These are phyloP conservation scores for Trichophyton benhamiae DNA, from an alignment of 2,329 filamentous ascomycete genomes.

Conservation along the genomic window DNA sequence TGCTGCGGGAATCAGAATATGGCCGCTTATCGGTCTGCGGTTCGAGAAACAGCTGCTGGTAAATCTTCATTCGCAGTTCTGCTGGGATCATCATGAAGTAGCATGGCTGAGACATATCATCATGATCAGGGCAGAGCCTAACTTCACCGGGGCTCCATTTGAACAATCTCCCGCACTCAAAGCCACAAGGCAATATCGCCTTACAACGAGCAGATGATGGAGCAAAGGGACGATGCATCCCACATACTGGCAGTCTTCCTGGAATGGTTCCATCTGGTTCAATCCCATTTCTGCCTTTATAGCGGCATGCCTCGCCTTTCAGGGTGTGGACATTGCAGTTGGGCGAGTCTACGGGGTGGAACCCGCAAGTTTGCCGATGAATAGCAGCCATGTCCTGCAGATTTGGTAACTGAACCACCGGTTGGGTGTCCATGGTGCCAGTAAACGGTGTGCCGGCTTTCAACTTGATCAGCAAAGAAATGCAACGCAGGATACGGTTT, in stretches of 20 bases:
- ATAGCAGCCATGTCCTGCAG: too few relatives aligned
- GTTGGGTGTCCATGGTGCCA: background rate
- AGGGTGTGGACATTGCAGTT: background rate
- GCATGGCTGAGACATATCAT: background rate
- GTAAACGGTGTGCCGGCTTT: too few relatives aligned
- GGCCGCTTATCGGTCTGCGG: background rate
- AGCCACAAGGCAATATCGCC: background rate
- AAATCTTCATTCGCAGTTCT: background rate
- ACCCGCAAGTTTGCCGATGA: background rate
- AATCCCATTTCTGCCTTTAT: background rate
- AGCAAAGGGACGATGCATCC: background rate
- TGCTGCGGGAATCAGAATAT: background rate
- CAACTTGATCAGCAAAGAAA: background rate
- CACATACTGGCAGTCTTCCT: background rate
- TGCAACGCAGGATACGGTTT: background rate
- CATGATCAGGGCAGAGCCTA: background rate
- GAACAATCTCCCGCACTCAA: background rate
- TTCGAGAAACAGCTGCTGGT: background rate
- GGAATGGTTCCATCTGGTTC: background rate
- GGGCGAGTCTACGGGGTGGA: background rate
- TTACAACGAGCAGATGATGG: background rate
- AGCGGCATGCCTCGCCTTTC: background rate
- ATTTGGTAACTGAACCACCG: background rate
- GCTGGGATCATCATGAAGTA: background rate
- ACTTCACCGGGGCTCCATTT: constrained; percentile 2